phyloP scores from a whole-genome alignment of 2,329 filamentous ascomycete genomes.

The Fusarium dimerum region DNA sequence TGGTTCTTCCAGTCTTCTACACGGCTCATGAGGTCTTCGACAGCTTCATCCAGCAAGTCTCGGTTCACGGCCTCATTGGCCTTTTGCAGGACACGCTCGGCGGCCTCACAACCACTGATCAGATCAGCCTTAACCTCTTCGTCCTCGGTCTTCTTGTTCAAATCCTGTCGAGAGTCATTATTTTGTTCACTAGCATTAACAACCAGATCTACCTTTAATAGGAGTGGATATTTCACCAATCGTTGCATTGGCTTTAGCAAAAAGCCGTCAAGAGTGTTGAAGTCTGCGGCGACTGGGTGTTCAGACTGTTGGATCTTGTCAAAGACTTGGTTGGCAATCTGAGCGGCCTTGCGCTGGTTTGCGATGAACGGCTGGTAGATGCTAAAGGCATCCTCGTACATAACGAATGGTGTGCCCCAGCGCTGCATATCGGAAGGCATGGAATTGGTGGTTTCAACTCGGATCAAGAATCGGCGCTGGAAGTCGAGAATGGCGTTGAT shows the following conservation, averaged over 20 bases:
- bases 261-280: constrained; percentile 87
- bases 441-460: constrained; percentile 93
- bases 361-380: constrained; percentile 98
- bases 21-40: constrained; percentile 76
- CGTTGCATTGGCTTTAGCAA: constrained; percentile 96
- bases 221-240: constrained; percentile 88
- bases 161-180: constrained; percentile 59
- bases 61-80: constrained; percentile 91
- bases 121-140: constrained; percentile 72
- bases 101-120: constrained; percentile 73
- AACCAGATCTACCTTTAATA: constrained; percentile 68
- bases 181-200: constrained; percentile 2
- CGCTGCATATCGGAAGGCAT: constrained; percentile 75
- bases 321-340: constrained; percentile 81
- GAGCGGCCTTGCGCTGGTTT: constrained; percentile 89
- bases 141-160: constrained; percentile 82
- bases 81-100: constrained; percentile 77
- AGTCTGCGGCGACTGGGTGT: constrained; percentile 80
- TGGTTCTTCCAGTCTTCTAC: constrained; percentile 99
- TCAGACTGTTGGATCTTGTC: constrained; percentile 79
- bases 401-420: constrained; percentile 90
- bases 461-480: constrained; percentile 90
- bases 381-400: constrained; percentile 82
- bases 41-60: constrained; percentile 79
- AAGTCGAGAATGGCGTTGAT: constrained; percentile 94